Conservation (phyloP, 345 rosid genomes). For the Jatropha curcas region DNA sequence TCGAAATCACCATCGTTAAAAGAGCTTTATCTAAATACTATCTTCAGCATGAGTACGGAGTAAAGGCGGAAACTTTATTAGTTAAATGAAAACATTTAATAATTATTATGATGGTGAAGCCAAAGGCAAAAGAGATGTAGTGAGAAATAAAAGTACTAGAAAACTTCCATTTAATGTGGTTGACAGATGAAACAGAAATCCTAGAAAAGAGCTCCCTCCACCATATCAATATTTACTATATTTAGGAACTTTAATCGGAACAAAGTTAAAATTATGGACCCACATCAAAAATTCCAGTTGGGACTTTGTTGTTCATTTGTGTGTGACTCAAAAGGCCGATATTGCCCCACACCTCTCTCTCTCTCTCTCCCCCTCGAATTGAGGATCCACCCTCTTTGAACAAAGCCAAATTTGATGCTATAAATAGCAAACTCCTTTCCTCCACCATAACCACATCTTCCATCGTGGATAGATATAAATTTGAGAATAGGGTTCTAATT, state of each 20-base stretch:
- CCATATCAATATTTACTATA: background rate
- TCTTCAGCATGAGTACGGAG: too few species aligned
- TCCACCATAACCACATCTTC: background rate
- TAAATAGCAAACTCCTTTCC: constrained; percentile 18
- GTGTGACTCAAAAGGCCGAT: constrained; percentile 13
- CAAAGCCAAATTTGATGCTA: background rate
- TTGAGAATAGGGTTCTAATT: too few species aligned
- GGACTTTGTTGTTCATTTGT: background rate
- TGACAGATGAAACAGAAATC: constrained; percentile 14
- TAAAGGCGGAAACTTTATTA: too few species aligned
- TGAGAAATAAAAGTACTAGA: background rate
- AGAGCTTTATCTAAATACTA: too few species aligned
- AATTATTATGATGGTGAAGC: too few species aligned
- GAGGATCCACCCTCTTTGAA: constrained; percentile 3
- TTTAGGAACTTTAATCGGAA: constrained; percentile 9
- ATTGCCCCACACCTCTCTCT: background rate
- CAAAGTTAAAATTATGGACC: background rate
- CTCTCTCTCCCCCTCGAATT: constrained; percentile 11
- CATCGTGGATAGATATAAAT: too few species aligned
- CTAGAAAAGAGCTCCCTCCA: background rate
- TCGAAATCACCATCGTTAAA: too few species aligned
- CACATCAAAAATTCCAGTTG: background rate
- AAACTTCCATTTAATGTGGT: background rate
- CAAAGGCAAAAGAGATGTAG: background rate
- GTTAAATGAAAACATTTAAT: too few species aligned